phyloP scores from a whole-genome alignment of 2,329 filamentous ascomycete species.

The Domatiomyces globalis region DNA sequence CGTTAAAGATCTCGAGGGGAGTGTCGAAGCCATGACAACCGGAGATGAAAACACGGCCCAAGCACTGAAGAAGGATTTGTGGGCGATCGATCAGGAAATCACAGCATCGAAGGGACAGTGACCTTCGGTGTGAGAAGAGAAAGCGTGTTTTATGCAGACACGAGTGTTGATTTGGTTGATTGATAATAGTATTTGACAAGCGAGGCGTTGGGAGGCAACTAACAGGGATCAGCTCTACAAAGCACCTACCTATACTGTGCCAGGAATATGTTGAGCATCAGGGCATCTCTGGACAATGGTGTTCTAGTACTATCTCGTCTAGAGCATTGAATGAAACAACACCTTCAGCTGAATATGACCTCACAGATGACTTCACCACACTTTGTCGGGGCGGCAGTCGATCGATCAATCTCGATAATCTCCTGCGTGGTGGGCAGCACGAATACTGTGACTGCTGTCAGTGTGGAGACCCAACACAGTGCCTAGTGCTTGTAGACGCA shows the following conservation, averaged over 20 bases:
- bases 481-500: neutral
- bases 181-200: neutral
- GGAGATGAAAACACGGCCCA: conserved; percentile 18
- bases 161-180: too few species aligned
- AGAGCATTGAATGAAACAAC: neutral
- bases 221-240: neutral
- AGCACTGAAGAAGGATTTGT: conserved; percentile 28
- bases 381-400: too few species aligned
- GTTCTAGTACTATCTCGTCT: too few species aligned
- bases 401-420: neutral
- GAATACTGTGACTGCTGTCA: neutral
- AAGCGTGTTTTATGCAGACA: neutral
- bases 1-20: conserved; percentile 42
- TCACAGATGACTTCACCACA: too few species aligned
- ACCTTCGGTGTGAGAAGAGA: neutral
- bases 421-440: neutral
- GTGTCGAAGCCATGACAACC: conserved; percentile 29
- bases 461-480: neutral
- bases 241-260: neutral
- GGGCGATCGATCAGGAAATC: conserved; percentile 32
- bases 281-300: too few species aligned
- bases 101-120: conserved; percentile 17
- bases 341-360: neutral
- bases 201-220: neutral
- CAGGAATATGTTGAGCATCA: too few species aligned